Conservation (phyloP, 352 stramenopile species). For the Phytopythium litorale region DNA sequence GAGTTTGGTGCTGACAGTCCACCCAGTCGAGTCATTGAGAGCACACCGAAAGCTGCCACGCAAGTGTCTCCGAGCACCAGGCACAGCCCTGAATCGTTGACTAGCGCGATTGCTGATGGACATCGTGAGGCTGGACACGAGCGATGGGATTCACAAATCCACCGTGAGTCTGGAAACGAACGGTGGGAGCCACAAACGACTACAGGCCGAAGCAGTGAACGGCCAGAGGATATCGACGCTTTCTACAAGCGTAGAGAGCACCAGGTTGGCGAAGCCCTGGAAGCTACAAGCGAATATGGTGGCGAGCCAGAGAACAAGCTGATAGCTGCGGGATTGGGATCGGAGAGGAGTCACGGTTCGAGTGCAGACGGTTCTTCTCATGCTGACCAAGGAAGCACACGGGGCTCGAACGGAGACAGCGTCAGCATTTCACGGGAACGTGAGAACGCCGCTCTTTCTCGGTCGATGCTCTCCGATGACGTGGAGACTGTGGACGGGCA, state of each 20-base stretch:
- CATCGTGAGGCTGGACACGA: too few species aligned
- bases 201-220: too few species aligned
- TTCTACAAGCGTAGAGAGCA: too few species aligned
- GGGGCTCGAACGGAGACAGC: background rate
- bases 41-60: background rate
- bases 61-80: background rate
- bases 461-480: constrained; percentile 1
- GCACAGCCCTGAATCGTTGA: too few species aligned
- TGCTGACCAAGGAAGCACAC: background rate
- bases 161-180: too few species aligned
- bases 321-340: background rate
- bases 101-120: background rate
- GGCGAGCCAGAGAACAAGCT: background rate
- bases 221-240: too few species aligned
- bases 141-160: too few species aligned
- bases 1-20: background rate
- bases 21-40: background rate
- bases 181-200: too few species aligned
- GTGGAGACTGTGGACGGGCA: background rate
- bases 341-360: background rate
- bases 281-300: background rate
- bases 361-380: background rate
- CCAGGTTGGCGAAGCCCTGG: too few species aligned
- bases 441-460: background rate
- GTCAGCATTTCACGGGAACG: too few species aligned